Conservation (phyloP, 306 rosid species). For the Quercus variabilis region DNA sequence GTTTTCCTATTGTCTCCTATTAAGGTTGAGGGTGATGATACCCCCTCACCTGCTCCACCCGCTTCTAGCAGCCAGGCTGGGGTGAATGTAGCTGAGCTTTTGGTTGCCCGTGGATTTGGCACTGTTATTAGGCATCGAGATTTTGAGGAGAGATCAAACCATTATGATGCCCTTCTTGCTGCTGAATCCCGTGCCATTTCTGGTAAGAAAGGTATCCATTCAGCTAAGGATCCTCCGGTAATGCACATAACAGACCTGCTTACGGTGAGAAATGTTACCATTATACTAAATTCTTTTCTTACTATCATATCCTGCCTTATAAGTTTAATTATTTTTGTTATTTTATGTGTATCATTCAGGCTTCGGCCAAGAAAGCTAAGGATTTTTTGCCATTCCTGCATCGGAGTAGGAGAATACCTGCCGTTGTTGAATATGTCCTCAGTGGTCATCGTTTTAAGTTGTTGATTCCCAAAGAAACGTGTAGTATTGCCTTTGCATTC, state of each 20-base stretch:
- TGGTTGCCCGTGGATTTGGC: conserved; percentile 87
- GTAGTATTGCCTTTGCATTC: conserved; percentile 90
- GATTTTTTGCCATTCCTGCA: conserved; percentile 93
- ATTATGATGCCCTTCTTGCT: conserved; percentile 91
- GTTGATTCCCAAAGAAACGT: conserved; percentile 95
- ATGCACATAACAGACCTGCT: conserved; percentile 94
- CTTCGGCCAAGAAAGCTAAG: conserved; percentile 79
- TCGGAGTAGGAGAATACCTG: conserved; percentile 82
- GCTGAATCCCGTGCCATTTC: conserved; percentile 84
- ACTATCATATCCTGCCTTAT: not conserved
- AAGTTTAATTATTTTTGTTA: not conserved
- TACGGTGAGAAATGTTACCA: conserved; percentile 43
- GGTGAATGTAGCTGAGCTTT: conserved; percentile 65
- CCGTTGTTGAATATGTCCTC: conserved; percentile 93
- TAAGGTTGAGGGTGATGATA: conserved; percentile 72
- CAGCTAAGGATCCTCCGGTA: conserved; percentile 94
- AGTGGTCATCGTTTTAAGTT: conserved; percentile 99
- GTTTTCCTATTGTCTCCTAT: conserved; percentile 55
- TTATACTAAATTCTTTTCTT: conserved; percentile 7
- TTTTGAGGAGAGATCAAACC: conserved; percentile 93
- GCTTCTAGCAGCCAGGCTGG: conserved; percentile 56
- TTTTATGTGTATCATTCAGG: conserved; percentile 42
- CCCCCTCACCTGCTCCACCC: conserved; percentile 43
- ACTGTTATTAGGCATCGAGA: conserved; percentile 93
- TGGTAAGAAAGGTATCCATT: conserved; percentile 84